Base-by-base conservation (phyloP, 2,329 filamentous ascomycete species). In the Claviceps capensis region DNA sequence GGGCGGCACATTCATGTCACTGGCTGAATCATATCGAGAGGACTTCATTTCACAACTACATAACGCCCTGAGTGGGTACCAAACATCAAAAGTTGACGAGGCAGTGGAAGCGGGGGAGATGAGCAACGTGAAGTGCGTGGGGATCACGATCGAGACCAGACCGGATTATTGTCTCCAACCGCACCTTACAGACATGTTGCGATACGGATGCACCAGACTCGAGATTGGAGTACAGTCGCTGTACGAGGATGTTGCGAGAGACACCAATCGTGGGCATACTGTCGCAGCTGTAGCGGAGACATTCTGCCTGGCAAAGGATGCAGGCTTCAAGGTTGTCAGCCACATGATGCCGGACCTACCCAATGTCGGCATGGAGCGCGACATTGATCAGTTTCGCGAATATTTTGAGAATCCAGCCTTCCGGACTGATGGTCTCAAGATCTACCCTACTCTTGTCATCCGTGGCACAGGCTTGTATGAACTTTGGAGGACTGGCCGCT, bases 331-430 rank as follows among this genome's bases (percentile, higher is more conserved):
- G 68, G 93, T 98, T 1, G 93, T 98, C 56, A 95, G 88, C 59
- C 93, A 98, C 70, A 98, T 98, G 93, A 98, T 98, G 93, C 93
- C 93, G 1, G 93, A 98, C 65, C 71, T 98, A 47, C 93, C 93
- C 3, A 98, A 98, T 61, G 93, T 98, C 2, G 93, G 93, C 52
- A 95, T 97, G 86, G 94, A 98, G 70, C 85, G 93, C 61, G 93
- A 98, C 65, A 75, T 98, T 44, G 90, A 95, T 63, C 93, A 98
- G 61, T 98, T 98, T 69, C 80, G 88, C 57, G 94, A 98, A 65
- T 98, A 98, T 67, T 98, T 98, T 62, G 89, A 95, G 65, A 97
- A 89, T 65, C 93, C 93, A 1, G 88, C 83, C 43, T 98, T 98
- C 73, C 80, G 93, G 54, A 98, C 94, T 1, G 93, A 98, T 63